Conservation (phyloP, 495 filamentous ascomycete genomes). For the Entonaema liquescens region DNA sequence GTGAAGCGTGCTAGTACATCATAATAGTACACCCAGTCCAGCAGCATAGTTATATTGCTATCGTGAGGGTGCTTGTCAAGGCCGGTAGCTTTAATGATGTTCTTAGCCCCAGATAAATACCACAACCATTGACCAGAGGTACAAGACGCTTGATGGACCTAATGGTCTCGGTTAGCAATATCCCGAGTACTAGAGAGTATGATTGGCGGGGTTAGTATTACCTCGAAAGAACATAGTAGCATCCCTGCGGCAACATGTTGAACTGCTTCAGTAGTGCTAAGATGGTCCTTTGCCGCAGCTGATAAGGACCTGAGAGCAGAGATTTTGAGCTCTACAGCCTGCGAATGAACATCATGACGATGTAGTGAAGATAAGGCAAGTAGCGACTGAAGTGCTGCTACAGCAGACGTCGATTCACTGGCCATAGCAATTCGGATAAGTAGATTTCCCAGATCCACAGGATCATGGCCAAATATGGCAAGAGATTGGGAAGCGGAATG, state of each 20-base stretch:
- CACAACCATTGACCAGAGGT: background rate
- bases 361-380: slow-evolving; percentile 47
- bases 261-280: slow-evolving; percentile 38
- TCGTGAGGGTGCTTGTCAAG: background rate
- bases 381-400: slow-evolving; percentile 42
- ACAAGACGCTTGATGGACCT: background rate
- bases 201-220: slow-evolving; percentile 4
- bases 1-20: slow-evolving; percentile 49
- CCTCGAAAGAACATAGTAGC: slow-evolving; percentile 51
- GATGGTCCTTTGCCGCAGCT: slow-evolving; percentile 21
- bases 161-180: background rate
- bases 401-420: slow-evolving; percentile 30
- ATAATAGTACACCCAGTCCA: slow-evolving; percentile 52
- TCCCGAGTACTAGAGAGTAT: background rate
- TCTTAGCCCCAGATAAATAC: background rate
- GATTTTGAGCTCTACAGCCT: slow-evolving; percentile 47
- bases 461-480: background rate
- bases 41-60: slow-evolving; percentile 18
- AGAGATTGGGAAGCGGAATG: background rate
- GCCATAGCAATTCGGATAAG: slow-evolving; percentile 30
- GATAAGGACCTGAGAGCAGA: slow-evolving; percentile 40
- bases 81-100: background rate
- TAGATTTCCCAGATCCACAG: background rate
- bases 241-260: slow-evolving; percentile 52
- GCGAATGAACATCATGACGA: slow-evolving; percentile 41